phyloP scores from a whole-genome alignment of 352 stramenopile genomes.

The Aphanomyces cochlioides region DNA sequence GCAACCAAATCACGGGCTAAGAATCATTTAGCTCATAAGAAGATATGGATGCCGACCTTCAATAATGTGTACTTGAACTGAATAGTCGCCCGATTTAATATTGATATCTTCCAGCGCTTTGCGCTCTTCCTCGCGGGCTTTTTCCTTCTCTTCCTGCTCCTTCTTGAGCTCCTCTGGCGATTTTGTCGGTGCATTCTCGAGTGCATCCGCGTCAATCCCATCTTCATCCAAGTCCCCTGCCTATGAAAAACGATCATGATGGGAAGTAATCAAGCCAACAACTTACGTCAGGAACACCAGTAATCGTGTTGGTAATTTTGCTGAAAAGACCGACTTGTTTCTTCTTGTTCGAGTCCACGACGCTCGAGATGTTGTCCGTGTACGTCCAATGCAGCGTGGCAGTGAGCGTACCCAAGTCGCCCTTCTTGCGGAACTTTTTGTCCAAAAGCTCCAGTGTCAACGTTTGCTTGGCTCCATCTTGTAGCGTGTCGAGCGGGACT shows the following conservation, averaged over 20 bases:
- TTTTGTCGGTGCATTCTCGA: conserved; percentile 52
- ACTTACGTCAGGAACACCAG: conserved; percentile 21
- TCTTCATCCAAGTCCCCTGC: conserved; percentile 60
- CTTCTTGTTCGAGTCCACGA: conserved; percentile 55
- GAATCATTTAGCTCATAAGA: neutral
- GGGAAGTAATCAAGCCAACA: neutral
- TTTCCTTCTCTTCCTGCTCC: conserved; percentile 63
- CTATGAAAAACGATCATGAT: conserved; percentile 33
- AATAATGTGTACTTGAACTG: conserved; percentile 88
- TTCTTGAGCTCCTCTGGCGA: conserved; percentile 65
- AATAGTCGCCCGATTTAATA: conserved; percentile 86
- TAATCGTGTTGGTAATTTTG: conserved; percentile 45
- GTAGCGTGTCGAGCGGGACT: conserved; percentile 20
- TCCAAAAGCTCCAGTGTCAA: conserved; percentile 56
- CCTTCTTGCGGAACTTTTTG: conserved; percentile 70
- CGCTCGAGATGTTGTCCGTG: conserved; percentile 43
- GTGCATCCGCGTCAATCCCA: conserved; percentile 64
- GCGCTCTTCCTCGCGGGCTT: conserved; percentile 71
- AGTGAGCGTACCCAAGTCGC: conserved; percentile 48
- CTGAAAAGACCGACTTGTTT: conserved; percentile 59
- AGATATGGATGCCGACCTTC: conserved; percentile 39
- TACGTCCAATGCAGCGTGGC: conserved; percentile 63
- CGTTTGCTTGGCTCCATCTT: conserved; percentile 44
- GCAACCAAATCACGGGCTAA: conserved; percentile 73
- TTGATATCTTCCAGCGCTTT: conserved; percentile 71